phyloP scores from a whole-genome alignment of 2,329 filamentous ascomycete species.

The Ophiostoma perfectum region DNA sequence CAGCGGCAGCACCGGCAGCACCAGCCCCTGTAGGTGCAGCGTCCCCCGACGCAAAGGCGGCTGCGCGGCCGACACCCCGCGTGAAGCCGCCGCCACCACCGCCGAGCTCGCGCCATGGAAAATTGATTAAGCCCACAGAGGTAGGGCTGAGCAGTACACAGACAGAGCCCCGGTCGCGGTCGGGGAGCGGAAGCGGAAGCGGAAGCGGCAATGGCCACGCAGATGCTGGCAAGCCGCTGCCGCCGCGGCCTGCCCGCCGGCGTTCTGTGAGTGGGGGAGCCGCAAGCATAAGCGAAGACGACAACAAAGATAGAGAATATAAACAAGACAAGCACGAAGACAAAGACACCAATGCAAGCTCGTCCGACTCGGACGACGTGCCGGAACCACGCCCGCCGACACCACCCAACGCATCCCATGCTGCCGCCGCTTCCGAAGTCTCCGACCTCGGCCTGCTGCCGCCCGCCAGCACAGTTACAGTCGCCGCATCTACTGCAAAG shows the following conservation, averaged over 20 bases:
- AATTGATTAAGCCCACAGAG: conserved; percentile 53
- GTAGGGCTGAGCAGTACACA: conserved; percentile 9
- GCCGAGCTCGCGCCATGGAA: conserved; percentile 72
- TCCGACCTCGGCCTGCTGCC: conserved; percentile 14
- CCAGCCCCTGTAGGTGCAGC: conserved; percentile 41
- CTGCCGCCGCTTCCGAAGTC: conserved; percentile 27
- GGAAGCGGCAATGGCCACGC: conserved; percentile 33
- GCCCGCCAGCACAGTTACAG: conserved; percentile 7
- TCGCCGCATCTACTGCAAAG: background rate
- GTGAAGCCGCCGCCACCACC: conserved; percentile 64
- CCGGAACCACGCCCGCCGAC: conserved; percentile 37
- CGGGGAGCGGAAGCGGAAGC: conserved; percentile 31
- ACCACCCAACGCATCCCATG: conserved; percentile 36
- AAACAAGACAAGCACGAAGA: conserved; percentile 37
- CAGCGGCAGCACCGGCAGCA: conserved; percentile 53
- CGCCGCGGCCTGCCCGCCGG: conserved; percentile 46
- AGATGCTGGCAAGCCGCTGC: conserved; percentile 59
- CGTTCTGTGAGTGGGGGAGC: conserved; percentile 26
- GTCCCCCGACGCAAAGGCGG: background rate
- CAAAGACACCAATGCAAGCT: conserved; percentile 24
- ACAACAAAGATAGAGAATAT: conserved; percentile 45
- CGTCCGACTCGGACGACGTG: background rate
- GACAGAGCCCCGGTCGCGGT: conserved; percentile 32
- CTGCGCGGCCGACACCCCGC: conserved; percentile 30
- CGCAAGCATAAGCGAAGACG: conserved; percentile 39